A percentile compares a stretch with the other conserved stretches of the same genome.
These are phyloP conservation scores for Paxillus ammoniavirescens DNA, from an alignment of 768 basidiomycete species.

Conservation along the genomic window DNA sequence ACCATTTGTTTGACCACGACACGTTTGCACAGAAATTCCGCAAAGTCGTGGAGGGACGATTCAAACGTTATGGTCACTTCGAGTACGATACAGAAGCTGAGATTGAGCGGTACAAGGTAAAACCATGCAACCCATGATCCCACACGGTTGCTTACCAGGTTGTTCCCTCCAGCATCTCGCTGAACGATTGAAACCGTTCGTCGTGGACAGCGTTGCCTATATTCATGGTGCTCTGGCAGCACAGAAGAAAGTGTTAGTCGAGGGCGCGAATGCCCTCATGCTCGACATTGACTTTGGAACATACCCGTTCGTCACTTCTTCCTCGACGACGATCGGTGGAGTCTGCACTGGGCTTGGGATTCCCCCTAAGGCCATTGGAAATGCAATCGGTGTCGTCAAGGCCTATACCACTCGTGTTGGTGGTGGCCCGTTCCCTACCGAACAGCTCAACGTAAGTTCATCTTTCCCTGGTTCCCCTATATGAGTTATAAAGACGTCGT, in stretches of 20 bases:
- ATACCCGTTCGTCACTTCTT: conserved; percentile 96
- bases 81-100: conserved; percentile 99
- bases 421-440: conserved; percentile 97
- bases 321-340: conserved; percentile 90
- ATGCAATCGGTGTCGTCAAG: conserved; percentile 90
- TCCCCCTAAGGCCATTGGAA: conserved; percentile 86
- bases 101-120: conserved; percentile 87
- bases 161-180: conserved; percentile 62
- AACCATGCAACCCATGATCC: conserved; percentile 4
- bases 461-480: not conserved
- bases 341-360: conserved; percentile 98
- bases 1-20: conserved; percentile 89
- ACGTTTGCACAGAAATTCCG: conserved; percentile 91
- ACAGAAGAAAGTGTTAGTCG: conserved; percentile 84
- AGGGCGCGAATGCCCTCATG: conserved; percentile 98
- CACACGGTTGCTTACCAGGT: not conserved
- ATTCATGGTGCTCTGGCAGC: conserved; percentile 75
- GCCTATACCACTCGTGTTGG: conserved; percentile 98
- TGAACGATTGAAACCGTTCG: conserved; percentile 79
- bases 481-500: conserved; percentile 1
- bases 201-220: conserved; percentile 85
- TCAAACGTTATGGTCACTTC: conserved; percentile 97
- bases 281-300: conserved; percentile 98
- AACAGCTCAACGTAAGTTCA: conserved; percentile 78
- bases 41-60: conserved; percentile 92